A percentile compares a stretch with the other conserved stretches of the same genome.
Evolutionary conservation across 345 rosid species (phyloP).

Genomic region (Eucalyptus sideroxylon): DNA sequence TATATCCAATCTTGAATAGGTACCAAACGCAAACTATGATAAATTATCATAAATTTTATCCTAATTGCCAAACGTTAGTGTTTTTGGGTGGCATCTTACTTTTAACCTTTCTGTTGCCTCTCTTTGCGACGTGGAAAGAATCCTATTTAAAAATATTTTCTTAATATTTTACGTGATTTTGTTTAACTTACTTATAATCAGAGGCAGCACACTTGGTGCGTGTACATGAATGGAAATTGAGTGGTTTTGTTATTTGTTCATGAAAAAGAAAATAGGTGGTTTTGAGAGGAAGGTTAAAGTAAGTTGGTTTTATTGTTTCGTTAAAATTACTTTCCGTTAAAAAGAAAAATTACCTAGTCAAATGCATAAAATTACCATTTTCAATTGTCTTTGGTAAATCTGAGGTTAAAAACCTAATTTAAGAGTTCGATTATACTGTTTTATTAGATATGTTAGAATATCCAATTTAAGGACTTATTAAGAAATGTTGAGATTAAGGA

Average conservation of each 20-base stretch:
- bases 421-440: too few species aligned
- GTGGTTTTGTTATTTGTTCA: neutral
- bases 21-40: too few species aligned
- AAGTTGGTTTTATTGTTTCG: neutral
- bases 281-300: neutral
- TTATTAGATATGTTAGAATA: neutral
- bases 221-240: neutral
- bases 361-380: neutral
- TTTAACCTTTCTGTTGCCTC: neutral
- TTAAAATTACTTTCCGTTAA: neutral
- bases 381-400: neutral
- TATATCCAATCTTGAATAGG: too few species aligned
- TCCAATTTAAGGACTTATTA: neutral
- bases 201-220: neutral
- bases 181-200: neutral
- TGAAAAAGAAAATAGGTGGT: neutral
- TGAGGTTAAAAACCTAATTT: neutral
- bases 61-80: accelerated
- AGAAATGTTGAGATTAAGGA: neutral
- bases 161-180: neutral
- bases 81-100: neutral
- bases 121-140: neutral
- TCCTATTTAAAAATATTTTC: neutral
- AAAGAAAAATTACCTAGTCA: neutral
- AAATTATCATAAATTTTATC: too few species aligned